phyloP scores from a whole-genome alignment of 257 asterid genomes.

The Solanum lignicaule region DNA sequence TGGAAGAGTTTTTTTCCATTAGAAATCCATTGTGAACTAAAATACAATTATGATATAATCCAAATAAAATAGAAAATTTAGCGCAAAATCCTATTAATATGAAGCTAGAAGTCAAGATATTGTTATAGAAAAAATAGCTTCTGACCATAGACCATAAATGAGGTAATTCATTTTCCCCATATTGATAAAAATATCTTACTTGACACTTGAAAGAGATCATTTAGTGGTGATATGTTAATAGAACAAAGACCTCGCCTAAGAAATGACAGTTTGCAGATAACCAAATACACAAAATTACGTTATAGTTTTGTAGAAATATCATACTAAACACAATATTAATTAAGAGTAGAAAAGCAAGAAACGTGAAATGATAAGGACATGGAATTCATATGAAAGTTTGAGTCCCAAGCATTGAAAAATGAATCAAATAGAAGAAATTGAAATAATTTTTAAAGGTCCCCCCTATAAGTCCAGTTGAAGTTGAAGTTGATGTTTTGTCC shows the following conservation, averaged over 20 bases:
- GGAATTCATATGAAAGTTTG: neutral
- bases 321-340: neutral
- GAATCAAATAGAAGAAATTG: neutral
- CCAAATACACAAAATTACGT: neutral
- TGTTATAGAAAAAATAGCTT: neutral
- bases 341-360: neutral
- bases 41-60: too few species aligned
- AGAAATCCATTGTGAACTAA: too few species aligned
- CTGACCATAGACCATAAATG: neutral
- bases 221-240: neutral
- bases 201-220: too few species aligned
- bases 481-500: neutral
- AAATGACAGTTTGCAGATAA: neutral
- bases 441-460: neutral
- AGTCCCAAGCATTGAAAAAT: neutral
- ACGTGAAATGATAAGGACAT: neutral
- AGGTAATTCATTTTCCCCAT: neutral
- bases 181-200: neutral
- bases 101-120: too few species aligned
- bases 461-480: neutral
- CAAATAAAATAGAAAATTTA: too few species aligned
- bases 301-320: neutral
- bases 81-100: too few species aligned
- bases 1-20: too few species aligned
- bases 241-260: neutral